Evolutionary conservation across 495 filamentous ascomycete species (phyloP).

Genomic region (Bryoglossum gracile): DNA sequence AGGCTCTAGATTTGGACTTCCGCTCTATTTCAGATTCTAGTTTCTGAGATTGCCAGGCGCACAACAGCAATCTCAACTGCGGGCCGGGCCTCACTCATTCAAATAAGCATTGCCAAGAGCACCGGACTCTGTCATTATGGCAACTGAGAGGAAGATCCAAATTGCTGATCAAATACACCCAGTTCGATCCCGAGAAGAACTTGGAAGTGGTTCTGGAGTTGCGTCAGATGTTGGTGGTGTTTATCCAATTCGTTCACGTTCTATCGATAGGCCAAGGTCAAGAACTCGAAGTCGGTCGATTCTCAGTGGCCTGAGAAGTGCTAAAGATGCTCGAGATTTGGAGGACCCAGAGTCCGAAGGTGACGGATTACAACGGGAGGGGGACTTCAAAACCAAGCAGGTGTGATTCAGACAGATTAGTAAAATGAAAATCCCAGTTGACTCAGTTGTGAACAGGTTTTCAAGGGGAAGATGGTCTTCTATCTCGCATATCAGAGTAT

Average conservation of each 20-base stretch:
- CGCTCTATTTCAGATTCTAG: too few species aligned
- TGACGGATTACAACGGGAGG: background rate
- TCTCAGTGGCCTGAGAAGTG: background rate
- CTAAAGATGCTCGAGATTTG: too few species aligned
- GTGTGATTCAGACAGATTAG: too few species aligned
- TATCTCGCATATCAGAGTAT: conserved; percentile 34
- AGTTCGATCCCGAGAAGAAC: background rate
- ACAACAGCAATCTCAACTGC: too few species aligned
- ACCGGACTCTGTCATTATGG: background rate
- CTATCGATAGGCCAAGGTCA: background rate
- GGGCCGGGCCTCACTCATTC: too few species aligned
- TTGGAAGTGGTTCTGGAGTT: background rate
- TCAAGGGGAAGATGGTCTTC: conserved; percentile 34
- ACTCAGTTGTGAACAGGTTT: conserved; percentile 27
- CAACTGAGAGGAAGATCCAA: background rate
- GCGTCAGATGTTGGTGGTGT: background rate
- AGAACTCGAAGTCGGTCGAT: background rate
- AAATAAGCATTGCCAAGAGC: background rate
- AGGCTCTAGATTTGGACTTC: too few species aligned
- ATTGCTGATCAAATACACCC: background rate
- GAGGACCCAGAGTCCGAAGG: conserved; percentile 8
- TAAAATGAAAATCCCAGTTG: background rate
- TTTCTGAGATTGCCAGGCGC: too few species aligned
- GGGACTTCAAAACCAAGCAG: conserved; percentile 16
- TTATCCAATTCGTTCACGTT: conserved; percentile 3